These are phyloP conservation scores for Microcyclosporella mali DNA, from an alignment of 2,329 filamentous ascomycete species.

Conservation along the genomic window DNA sequence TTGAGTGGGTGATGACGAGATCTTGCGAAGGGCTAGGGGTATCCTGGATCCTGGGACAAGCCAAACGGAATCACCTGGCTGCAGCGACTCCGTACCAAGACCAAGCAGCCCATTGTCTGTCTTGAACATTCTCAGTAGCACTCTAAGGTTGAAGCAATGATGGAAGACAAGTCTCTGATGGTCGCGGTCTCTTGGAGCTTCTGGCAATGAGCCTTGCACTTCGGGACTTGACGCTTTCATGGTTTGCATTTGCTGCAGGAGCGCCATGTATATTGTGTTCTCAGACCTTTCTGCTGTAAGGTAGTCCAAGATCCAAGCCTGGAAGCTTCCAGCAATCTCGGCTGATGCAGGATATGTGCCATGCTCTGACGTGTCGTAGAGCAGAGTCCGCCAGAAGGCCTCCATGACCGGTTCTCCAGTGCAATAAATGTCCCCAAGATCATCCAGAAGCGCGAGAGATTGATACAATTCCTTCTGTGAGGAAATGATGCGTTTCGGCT, in stretches of 20 bases:
- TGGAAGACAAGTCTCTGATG: neutral
- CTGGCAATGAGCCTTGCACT: no score
- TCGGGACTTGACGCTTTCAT: no score
- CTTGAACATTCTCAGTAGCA: neutral
- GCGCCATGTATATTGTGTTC: no score
- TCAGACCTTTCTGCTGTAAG: no score
- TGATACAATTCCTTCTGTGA: neutral
- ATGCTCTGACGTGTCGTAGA: constrained; percentile 1
- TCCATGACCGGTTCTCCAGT: neutral
- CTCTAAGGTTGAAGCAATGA: neutral
- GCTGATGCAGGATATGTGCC: neutral
- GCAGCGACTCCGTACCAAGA: neutral
- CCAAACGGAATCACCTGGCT: neutral
- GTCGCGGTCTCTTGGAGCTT: no score
- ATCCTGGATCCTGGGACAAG: neutral
- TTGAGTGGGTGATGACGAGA: neutral
- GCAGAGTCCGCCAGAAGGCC: constrained; percentile 4
- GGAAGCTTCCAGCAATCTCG: neutral
- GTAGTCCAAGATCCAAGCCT: neutral
- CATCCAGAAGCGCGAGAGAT: neutral
- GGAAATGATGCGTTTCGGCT: neutral
- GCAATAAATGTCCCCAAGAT: neutral
- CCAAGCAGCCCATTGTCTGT: neutral
- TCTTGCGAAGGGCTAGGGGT: neutral
- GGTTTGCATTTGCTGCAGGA: no score